Base-by-base conservation (phyloP, 2,329 filamentous ascomycete species). In the Alternaria viburni region DNA sequence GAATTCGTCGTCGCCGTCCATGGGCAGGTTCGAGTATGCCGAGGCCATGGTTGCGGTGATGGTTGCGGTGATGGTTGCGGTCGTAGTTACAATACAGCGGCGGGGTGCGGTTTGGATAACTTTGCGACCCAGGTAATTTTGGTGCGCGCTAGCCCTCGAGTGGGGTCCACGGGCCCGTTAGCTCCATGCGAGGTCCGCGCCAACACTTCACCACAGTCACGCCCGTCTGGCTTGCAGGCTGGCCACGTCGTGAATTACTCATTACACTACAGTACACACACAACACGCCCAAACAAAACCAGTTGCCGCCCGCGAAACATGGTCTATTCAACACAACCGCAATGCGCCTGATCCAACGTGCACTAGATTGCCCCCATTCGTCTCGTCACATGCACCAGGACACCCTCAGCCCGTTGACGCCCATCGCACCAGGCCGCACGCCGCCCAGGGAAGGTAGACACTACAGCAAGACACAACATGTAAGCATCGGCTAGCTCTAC, bases 1-100 rank as follows among this genome's bases (percentile, higher is more conserved):
- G 77, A 96, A 93, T 81, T 95, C 90, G 81, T 97, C 93, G 76
- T 95, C 93, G 65, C 65, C 55, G 82, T 97, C 93, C 82, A 83
- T 79, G 57, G 91, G 91, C 79, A 98, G 87, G 77, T 93, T 92
- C 79, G 97, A 93, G 83, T 97, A 98, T 80, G 93, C 93, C 73
- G 92, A 91, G 83, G 95, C 93, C 94, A 97, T 97, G 54, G 8
- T 62, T 84, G 82, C 93, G 41, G 73, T 67, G 19, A 28, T 67
- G 69, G 36, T 68, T 66, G 64, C 61, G 54, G 58, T 62, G 58
- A 36, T 36, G 32, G 32, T 36, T 36, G 32, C 55, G 45, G 47
- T 66, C 67, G 71, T 67, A 69, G 41, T 52, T 44, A 69, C 69
- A 65, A 36, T n/a, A 36, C 36, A 17, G 67, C 64, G 57, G 60